A percentile compares a stretch with the other conserved stretches of the same genome.
Evolutionary conservation across 495 filamentous ascomycete genomes (phyloP).

Genomic region (Filosporella fistucella): DNA sequence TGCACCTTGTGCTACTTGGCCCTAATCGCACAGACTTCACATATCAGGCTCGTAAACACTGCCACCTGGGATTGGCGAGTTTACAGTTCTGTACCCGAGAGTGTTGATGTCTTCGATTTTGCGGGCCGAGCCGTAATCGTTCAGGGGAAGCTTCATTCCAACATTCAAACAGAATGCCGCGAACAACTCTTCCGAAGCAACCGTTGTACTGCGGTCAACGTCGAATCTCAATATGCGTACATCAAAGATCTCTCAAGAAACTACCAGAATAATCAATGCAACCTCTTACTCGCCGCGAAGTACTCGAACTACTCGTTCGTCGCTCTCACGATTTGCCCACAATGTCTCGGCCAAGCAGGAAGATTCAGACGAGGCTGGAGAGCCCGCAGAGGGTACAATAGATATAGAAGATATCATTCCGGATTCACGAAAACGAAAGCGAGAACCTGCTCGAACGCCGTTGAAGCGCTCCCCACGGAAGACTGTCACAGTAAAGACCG

Average conservation of each 20-base stretch:
- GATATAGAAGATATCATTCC: conserved; percentile 18
- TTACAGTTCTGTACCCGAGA: no score
- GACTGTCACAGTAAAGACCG: conserved; percentile 26
- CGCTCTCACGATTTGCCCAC: conserved; percentile 40
- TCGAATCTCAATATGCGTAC: conserved; percentile 53
- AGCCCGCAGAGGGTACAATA: conserved; percentile 4
- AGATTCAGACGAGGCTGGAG: conserved; percentile 24
- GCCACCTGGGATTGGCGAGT: no score
- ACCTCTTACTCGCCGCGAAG: conserved; percentile 30
- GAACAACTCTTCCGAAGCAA: no score
- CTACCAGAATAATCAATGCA: conserved; percentile 45
- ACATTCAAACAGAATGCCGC: no score
- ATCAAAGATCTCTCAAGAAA: conserved; percentile 54
- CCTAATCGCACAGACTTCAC: no score
- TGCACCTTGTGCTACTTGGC: no score
- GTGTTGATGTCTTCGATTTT: conserved; percentile 1
- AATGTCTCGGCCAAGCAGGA: conserved; percentile 22
- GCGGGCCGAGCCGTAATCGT: conserved; percentile 10
- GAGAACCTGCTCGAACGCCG: conserved; percentile 22
- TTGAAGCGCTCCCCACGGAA: conserved; percentile 22
- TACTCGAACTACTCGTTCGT: conserved; percentile 42
- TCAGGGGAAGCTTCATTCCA: neutral
- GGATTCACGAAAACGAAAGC: conserved; percentile 21
- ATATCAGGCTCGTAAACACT: no score
- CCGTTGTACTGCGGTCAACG: no score